A percentile compares a stretch with the other conserved stretches of the same genome.
These are phyloP conservation scores for Selaginella moellendorffii DNA, from an alignment of 75 land plant genomes.

Conservation along the genomic window DNA sequence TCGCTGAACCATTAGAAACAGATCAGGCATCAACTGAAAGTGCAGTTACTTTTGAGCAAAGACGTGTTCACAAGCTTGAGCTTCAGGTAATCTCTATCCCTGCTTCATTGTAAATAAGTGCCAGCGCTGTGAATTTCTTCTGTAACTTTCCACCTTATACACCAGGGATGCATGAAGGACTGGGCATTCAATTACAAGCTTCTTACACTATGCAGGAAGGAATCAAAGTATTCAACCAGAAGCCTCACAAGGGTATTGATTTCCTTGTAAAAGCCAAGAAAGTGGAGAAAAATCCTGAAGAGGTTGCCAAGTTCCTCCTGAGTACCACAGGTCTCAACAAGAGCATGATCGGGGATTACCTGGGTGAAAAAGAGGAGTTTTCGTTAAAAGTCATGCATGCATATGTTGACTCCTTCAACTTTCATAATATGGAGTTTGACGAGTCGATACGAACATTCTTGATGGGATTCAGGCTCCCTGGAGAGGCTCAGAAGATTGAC, in stretches of 20 bases:
- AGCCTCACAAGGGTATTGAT: slow-evolving; percentile 73
- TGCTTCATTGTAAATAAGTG: too few species aligned
- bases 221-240: slow-evolving; percentile 61
- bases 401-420: slow-evolving; percentile 75
- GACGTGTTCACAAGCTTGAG: slow-evolving; percentile 59
- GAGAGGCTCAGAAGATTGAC: slow-evolving; percentile 95
- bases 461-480: slow-evolving; percentile 80
- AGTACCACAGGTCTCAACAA: slow-evolving; percentile 51
- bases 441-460: slow-evolving; percentile 72
- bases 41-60: slow-evolving; percentile 60
- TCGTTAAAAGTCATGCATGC: slow-evolving; percentile 85
- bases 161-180: slow-evolving; percentile 4
- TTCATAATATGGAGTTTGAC: slow-evolving; percentile 76
- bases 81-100: slow-evolving; percentile 41
- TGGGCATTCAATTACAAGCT: too few species aligned
- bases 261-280: slow-evolving; percentile 64
- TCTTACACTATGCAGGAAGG: slow-evolving; percentile 62
- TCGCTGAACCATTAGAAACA: not conserved
- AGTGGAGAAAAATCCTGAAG: slow-evolving; percentile 56
- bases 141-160: slow-evolving; percentile 9
- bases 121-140: too few species aligned
- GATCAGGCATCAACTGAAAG: not conserved
- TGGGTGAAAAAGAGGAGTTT: slow-evolving; percentile 86
- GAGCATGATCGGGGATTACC: slow-evolving; percentile 78
- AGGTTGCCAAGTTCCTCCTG: slow-evolving; percentile 55